phyloP scores from a whole-genome alignment of 305 asterid genomes.

The Fraxinus angustifolia region DNA sequence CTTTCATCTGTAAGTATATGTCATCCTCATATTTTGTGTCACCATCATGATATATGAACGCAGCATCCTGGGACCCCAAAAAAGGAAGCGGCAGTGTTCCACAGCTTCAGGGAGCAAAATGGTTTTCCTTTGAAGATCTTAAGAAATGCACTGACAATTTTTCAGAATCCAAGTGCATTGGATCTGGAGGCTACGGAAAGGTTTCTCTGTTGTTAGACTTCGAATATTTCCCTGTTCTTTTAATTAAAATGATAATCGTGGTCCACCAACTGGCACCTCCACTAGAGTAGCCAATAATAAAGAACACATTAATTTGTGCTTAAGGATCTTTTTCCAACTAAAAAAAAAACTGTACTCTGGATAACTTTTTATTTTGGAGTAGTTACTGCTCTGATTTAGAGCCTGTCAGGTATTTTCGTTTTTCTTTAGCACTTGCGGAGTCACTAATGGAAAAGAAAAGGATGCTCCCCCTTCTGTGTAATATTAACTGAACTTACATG shows the following conservation, averaged over 20 bases:
- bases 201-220: conserved; percentile 28
- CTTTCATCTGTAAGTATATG: background rate
- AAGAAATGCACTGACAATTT: conserved; percentile 62
- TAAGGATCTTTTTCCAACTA: background rate
- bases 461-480: background rate
- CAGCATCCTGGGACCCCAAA: conserved; percentile 76
- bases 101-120: conserved; percentile 82
- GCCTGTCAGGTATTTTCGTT: background rate
- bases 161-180: conserved; percentile 75
- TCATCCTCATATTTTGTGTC: background rate
- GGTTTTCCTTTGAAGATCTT: conserved; percentile 79
- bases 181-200: conserved; percentile 92
- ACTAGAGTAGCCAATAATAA: background rate
- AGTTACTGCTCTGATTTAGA: background rate
- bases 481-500: background rate
- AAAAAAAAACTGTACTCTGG: background rate
- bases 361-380: background rate
- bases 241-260: background rate
- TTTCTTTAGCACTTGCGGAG: background rate
- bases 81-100: conserved; percentile 77
- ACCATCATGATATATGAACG: conserved; percentile 24
- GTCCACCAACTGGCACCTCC: background rate
- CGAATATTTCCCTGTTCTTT: background rate
- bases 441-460: background rate
- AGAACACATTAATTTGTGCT: background rate